Evolutionary conservation across 2,329 filamentous ascomycete species (phyloP).

Genomic region (Neonectria neomacrospora): DNA sequence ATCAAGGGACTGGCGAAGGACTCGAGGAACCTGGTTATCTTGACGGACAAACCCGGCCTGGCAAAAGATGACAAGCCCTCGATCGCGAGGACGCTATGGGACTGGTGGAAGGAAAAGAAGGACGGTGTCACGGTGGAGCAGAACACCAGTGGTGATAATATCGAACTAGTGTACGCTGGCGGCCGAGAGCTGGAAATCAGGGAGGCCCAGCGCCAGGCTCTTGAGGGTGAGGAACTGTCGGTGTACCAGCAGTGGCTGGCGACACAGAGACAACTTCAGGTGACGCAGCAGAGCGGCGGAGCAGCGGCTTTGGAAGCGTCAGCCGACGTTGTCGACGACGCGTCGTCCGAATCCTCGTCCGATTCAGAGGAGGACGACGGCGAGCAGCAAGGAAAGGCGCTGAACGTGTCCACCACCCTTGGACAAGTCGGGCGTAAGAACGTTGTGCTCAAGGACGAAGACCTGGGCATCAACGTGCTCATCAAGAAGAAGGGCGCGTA

Average conservation of each 20-base stretch:
- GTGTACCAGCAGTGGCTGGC: constrained; percentile 94
- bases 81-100: constrained; percentile 81
- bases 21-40: constrained; percentile 82
- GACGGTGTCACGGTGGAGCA: constrained; percentile 72
- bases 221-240: constrained; percentile 80
- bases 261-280: constrained; percentile 86
- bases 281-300: constrained; percentile 77
- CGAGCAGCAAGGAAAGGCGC: constrained; percentile 89
- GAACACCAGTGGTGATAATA: constrained; percentile 62
- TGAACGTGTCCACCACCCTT: constrained; percentile 88
- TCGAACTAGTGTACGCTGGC: constrained; percentile 74
- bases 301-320: constrained; percentile 75
- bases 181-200: constrained; percentile 70
- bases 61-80: constrained; percentile 58
- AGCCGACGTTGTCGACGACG: constrained; percentile 82
- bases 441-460: constrained; percentile 85
- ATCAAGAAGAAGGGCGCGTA: constrained; percentile 90
- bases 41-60: constrained; percentile 78
- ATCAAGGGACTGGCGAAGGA: constrained; percentile 80
- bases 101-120: constrained; percentile 77
- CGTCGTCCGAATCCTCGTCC: constrained; percentile 85
- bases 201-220: constrained; percentile 70
- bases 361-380: constrained; percentile 89
- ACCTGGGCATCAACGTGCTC: constrained; percentile 90
- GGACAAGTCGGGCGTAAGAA: constrained; percentile 88